Percentiles rank a stretch among this genome's conserved stretches.
phyloP scores from a whole-genome alignment of 345 rosid species.

The Eutrema japonicum region DNA sequence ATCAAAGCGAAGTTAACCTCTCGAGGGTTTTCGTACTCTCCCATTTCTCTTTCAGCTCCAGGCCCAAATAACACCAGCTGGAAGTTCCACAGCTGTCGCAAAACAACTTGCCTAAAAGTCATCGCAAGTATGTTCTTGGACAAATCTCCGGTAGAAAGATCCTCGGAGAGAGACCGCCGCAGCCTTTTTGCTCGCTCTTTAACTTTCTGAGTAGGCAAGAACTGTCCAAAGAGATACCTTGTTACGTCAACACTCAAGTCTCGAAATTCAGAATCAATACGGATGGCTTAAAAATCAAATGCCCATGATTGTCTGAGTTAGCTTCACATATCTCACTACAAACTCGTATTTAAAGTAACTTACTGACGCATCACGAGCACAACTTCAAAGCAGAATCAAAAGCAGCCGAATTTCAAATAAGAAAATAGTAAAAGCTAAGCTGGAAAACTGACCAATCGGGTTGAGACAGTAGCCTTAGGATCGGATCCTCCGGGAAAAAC shows the following conservation, averaged over 20 bases:
- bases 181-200: slow-evolving; percentile 69
- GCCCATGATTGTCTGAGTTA: neutral
- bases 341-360: neutral
- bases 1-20: slow-evolving; percentile 60
- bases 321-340: neutral
- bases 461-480: slow-evolving; percentile 66
- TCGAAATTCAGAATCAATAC: slow-evolving; percentile 19
- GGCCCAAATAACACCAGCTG: slow-evolving; percentile 69
- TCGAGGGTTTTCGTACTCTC: slow-evolving; percentile 65
- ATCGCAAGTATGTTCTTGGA: slow-evolving; percentile 77
- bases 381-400: neutral
- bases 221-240: slow-evolving; percentile 49
- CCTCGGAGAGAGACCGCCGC: slow-evolving; percentile 49
- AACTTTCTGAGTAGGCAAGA: slow-evolving; percentile 81
- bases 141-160: slow-evolving; percentile 49
- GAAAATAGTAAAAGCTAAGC: neutral
- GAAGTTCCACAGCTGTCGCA: slow-evolving; percentile 77
- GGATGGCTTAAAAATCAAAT: neutral
- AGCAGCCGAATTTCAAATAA: neutral
- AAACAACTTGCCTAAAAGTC: slow-evolving; percentile 88
- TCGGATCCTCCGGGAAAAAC: slow-evolving; percentile 66
- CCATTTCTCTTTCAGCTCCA: slow-evolving; percentile 74
- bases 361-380: neutral
- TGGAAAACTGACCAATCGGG: slow-evolving; percentile 65
- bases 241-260: slow-evolving; percentile 11